Conservation (phyloP, 768 basidiomycete genomes). For the Dendrothele bispora region DNA sequence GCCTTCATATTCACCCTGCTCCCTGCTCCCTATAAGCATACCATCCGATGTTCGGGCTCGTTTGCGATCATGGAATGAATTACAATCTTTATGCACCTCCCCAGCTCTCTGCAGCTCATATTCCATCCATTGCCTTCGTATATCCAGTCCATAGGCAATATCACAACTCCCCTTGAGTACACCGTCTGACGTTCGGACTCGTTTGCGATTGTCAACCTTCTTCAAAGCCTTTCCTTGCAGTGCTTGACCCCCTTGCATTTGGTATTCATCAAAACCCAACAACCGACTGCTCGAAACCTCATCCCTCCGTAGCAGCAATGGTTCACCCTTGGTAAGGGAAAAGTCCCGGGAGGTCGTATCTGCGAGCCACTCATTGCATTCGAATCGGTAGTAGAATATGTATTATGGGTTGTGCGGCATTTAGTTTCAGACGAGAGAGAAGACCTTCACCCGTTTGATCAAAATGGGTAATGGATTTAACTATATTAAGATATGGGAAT, state of each 20-base stretch:
- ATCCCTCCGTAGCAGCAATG: not conserved
- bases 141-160: not conserved
- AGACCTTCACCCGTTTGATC: not conserved
- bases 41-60: too few relatives aligned
- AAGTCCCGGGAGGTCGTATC: not conserved
- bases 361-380: not conserved
- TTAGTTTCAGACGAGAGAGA: not conserved
- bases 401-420: not conserved
- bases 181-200: not conserved
- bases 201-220: not conserved
- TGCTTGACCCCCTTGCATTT: not conserved
- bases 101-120: not conserved
- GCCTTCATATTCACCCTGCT: too few relatives aligned
- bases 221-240: too few relatives aligned
- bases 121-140: too few relatives aligned
- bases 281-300: not conserved
- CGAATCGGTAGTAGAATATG: not conserved
- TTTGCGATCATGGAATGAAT: too few relatives aligned
- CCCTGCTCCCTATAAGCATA: too few relatives aligned
- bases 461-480: not conserved
- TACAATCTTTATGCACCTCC: not conserved
- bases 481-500: not conserved
- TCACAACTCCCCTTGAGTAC: not conserved
- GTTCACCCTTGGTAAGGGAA: not conserved
- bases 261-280: not conserved